A percentile compares a stretch with the other conserved stretches of the same genome.
Conservation (phyloP, 73 alveolate genomes). For the Paramecium sonneborni region DNA sequence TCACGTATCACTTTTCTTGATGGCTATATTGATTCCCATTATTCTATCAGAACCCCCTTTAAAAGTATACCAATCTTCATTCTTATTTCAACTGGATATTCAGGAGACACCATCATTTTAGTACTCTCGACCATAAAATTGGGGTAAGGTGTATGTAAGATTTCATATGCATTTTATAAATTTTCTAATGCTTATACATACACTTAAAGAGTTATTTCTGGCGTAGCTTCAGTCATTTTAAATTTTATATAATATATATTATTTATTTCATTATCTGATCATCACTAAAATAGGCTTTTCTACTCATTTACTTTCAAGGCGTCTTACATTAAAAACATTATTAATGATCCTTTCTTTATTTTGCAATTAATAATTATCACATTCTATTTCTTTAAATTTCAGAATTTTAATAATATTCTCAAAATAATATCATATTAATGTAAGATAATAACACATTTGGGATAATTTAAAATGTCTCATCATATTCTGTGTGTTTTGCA, state of each 20-base stretch:
- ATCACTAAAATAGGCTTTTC: neutral
- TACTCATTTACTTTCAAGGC: neutral
- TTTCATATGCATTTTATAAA: slow-evolving; percentile 16
- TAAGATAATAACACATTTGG: neutral
- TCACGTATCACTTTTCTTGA: slow-evolving; percentile 56
- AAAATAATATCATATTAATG: slow-evolving; percentile 2
- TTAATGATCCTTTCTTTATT: neutral
- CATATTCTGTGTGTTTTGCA: neutral
- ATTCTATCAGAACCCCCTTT: neutral
- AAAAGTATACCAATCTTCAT: slow-evolving; percentile 30
- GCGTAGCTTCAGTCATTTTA: slow-evolving; percentile 45
- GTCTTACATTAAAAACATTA: neutral
- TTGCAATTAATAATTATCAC: neutral
- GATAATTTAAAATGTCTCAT: neutral
- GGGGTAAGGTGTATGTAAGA: neutral
- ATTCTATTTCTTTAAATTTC: neutral
- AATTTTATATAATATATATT: neutral
- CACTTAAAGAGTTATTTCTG: neutral
- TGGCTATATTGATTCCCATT: slow-evolving; percentile 34
- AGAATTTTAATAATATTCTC: neutral
- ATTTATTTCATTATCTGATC: neutral
- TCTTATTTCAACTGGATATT: slow-evolving; percentile 17
- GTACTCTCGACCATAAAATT: slow-evolving; percentile 34
- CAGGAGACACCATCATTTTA: slow-evolving; percentile 35
- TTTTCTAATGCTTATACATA: neutral